Evolutionary conservation across 2,329 filamentous ascomycete species (phyloP).

Genomic region (Furcasterigmium furcatum): DNA sequence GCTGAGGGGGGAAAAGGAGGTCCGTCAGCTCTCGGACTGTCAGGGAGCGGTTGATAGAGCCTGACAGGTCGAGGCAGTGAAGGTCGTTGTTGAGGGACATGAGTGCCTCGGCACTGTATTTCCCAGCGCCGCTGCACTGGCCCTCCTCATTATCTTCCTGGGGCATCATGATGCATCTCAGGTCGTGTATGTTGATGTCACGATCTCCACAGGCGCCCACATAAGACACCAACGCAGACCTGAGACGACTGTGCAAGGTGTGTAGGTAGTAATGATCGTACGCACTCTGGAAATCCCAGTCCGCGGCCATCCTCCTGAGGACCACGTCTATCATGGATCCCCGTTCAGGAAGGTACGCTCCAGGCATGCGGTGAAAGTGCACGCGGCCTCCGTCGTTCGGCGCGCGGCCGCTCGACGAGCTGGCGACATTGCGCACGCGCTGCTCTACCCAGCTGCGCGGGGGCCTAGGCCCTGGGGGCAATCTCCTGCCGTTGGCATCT

Average conservation of each 20-base stretch:
- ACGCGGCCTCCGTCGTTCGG: conserved; percentile 4
- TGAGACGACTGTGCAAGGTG: conserved; percentile 49
- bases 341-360: conserved; percentile 35
- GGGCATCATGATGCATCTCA: conserved; percentile 41
- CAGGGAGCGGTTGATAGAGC: conserved; percentile 47
- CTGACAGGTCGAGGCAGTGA: conserved; percentile 50
- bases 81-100: conserved; percentile 40
- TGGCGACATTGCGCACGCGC: conserved; percentile 15
- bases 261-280: conserved; percentile 57
- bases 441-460: conserved; percentile 52
- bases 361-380: conserved; percentile 35
- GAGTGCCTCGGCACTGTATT: conserved; percentile 7
- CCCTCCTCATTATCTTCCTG: conserved; percentile 12
- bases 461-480: conserved; percentile 56
- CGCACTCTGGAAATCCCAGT: conserved; percentile 53
- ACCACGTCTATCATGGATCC: conserved; percentile 49
- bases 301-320: conserved; percentile 44
- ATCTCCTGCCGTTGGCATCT: conserved; percentile 44
- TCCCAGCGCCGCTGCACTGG: conserved; percentile 9
- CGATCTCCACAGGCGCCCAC: conserved; percentile 39
- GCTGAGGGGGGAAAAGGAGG: conserved; percentile 41
- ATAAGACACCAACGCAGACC: conserved; percentile 48
- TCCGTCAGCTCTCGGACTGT: conserved; percentile 48
- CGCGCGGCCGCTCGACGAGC: conserved; percentile 1
- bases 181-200: conserved; percentile 46